Evolutionary conservation across 441 rosid species (phyloP).

Genomic region (Gossypium gossypioides): DNA sequence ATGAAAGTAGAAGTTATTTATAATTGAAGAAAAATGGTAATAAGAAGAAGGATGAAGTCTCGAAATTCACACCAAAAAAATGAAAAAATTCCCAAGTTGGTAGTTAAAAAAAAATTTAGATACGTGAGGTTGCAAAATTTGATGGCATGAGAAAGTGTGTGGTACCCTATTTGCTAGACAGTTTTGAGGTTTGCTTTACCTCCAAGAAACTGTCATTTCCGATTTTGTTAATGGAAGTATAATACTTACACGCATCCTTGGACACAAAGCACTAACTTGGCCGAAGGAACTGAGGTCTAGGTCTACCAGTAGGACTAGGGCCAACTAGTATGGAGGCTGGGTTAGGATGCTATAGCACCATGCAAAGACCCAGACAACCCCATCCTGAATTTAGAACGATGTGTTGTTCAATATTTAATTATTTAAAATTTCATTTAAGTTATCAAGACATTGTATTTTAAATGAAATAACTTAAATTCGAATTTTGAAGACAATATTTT

Average conservation of each 20-base stretch:
- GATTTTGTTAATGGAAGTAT: not conserved
- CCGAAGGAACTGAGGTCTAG: not conserved
- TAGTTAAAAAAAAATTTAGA: not conserved
- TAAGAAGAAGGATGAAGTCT: not conserved
- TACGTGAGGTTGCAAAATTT: not conserved
- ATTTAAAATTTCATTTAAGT: no score
- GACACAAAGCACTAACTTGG: not conserved
- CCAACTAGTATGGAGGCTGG: not conserved
- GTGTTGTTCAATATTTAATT: no score
- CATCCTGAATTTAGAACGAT: no score
- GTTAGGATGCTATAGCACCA: not conserved
- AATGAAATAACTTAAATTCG: no score
- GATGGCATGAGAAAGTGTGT: not conserved
- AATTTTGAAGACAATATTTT: no score
- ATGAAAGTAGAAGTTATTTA: constrained; percentile 24
- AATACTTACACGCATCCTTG: not conserved
- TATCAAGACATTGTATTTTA: no score
- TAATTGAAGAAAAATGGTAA: not conserved
- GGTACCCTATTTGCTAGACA: not conserved
- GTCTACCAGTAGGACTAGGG: not conserved
- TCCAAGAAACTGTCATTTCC: constrained; percentile 1
- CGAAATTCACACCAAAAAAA: not conserved
- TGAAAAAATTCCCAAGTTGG: not conserved
- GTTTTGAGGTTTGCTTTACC: not conserved
- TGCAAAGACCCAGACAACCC: not conserved